Base-by-base conservation (phyloP, 2,329 filamentous ascomycete genomes). In the Aspergillus niger region DNA sequence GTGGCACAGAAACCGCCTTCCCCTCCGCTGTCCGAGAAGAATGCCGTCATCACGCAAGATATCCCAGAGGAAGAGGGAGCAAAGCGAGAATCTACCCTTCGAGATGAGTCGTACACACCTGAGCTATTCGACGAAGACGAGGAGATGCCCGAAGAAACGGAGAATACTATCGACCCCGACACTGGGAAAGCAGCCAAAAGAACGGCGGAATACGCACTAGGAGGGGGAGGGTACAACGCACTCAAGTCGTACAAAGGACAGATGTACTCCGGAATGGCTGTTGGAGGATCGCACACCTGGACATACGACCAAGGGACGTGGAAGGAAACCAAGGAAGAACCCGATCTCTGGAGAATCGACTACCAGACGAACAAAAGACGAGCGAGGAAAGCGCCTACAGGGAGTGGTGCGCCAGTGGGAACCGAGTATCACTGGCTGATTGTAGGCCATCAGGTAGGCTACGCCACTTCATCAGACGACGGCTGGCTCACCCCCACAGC, bases 221-320 rank as follows among this genome's bases (percentile, higher is more conserved):
- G 64, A 5, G 60, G 58, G 8, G 57, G 62, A 30, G 67, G 70
- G 10, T 76, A 75, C 61, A 75, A 74, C 57, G 63, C 69, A 3
- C 63, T 76, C 13, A 75, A 76, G 56, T 65, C 66, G 2, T 69
- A 71, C 65, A 67, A 71, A n/a, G 73, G 75, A 11, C 70, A 74
- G 44, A 65, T 71, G 24, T 76, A 75, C 58, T 73, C 76, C 8
- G 74, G 71, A 4, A 78, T 76, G 67, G 70, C 73, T 1, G 70
- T 77, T 36, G 74, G 75, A 8, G 74, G 72, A 8, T 75, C 74
- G 0, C 73, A 76, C 57, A 74, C 67, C 26, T 77, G 74, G 74
- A 74, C 70, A 47, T 77, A 77, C 50, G 71, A 75, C 22, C 66
- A 65, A n/a, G 73, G 73, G 0, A 57, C 65, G 10, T 76, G 72